Percentiles rank a stretch among this genome's conserved stretches.
These are phyloP conservation scores for Erythrobasidium hasegawianum DNA, from an alignment of 1,284 basidiomycete species.

Conservation along the genomic window DNA sequence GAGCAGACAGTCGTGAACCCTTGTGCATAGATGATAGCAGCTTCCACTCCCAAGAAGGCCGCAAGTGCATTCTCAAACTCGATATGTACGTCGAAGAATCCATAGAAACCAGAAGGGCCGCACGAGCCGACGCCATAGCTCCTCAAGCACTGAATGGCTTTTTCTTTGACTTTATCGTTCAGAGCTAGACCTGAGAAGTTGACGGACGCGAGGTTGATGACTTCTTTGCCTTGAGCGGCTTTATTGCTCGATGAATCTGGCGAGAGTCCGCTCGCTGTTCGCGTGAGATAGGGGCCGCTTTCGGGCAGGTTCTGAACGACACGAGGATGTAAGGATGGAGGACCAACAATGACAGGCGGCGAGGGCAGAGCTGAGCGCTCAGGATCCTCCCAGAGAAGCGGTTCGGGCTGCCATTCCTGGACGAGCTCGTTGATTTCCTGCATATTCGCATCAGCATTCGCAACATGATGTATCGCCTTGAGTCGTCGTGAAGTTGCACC, in stretches of 20 bases:
- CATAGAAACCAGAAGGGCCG: conserved; percentile 96
- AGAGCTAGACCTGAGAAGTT: conserved; percentile 91
- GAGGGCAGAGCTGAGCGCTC: conserved; percentile 61
- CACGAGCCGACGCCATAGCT: conserved; percentile 94
- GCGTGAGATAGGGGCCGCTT: conserved; percentile 38
- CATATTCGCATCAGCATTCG: not conserved
- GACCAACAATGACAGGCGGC: conserved; percentile 74
- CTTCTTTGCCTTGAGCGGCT: conserved; percentile 46
- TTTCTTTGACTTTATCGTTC: conserved; percentile 80
- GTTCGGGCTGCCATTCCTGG: conserved; percentile 88
- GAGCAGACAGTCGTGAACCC: conserved; percentile 87
- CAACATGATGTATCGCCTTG: conserved; percentile 3
- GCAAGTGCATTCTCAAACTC: conserved; percentile 84
- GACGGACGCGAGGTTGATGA: conserved; percentile 81
- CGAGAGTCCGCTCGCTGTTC: conserved; percentile 27
- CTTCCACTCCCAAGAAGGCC: conserved; percentile 82
- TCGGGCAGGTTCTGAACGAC: conserved; percentile 71
- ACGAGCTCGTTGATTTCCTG: conserved; percentile 97
- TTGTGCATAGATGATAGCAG: conserved; percentile 90
- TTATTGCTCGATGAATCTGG: conserved; percentile 5
- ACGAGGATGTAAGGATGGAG: conserved; percentile 65
- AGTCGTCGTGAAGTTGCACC: conserved; percentile 52
- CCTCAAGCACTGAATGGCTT: conserved; percentile 77
- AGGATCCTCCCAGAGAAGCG: conserved; percentile 63
- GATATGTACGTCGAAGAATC: conserved; percentile 90